phyloP scores from a whole-genome alignment of 768 basidiomycete genomes.

The Phanerochaete carnosa region DNA sequence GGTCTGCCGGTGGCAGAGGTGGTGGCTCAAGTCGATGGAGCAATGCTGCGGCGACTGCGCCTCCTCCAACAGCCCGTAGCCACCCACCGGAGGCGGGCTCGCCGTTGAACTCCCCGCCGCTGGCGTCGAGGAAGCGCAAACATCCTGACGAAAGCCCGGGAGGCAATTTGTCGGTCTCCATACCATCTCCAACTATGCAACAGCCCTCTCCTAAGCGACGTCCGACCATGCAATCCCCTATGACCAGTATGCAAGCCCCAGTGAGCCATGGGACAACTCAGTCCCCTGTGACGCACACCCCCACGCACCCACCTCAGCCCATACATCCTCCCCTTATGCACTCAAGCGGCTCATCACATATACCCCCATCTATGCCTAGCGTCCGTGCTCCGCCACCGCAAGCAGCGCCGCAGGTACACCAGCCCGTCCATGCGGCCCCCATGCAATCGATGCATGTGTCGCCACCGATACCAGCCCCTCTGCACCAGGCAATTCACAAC shows the following conservation, averaged over 20 bases:
- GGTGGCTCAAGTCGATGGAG: slow-evolving; percentile 23
- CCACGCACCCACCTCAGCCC: neutral
- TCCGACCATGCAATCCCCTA: neutral
- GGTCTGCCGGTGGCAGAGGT: slow-evolving; percentile 21
- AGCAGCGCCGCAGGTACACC: neutral
- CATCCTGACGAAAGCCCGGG: slow-evolving; percentile 25
- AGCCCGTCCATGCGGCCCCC: slow-evolving; percentile 11
- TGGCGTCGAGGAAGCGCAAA: slow-evolving; percentile 30
- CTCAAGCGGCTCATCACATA: neutral
- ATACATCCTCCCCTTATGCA: neutral
- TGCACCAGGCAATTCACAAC: neutral
- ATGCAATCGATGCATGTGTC: slow-evolving; percentile 19
- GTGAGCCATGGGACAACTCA: neutral
- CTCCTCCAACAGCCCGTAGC: slow-evolving; percentile 23
- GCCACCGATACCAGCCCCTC: slow-evolving; percentile 16
- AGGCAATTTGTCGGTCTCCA: neutral
- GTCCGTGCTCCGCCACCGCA: slow-evolving; percentile 1
- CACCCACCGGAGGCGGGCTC: slow-evolving; percentile 9
- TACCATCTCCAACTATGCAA: slow-evolving; percentile 9
- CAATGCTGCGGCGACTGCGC: slow-evolving; percentile 25
- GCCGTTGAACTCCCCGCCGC: slow-evolving; percentile 19
- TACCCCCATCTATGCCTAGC: slow-evolving; percentile 4
- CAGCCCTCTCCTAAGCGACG: slow-evolving; percentile 3
- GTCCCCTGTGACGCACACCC: neutral
- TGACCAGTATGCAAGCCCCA: neutral